Base-by-base conservation (phyloP, 2,329 filamentous ascomycete species). In the Stagonosporopsis chrysanthemi region DNA sequence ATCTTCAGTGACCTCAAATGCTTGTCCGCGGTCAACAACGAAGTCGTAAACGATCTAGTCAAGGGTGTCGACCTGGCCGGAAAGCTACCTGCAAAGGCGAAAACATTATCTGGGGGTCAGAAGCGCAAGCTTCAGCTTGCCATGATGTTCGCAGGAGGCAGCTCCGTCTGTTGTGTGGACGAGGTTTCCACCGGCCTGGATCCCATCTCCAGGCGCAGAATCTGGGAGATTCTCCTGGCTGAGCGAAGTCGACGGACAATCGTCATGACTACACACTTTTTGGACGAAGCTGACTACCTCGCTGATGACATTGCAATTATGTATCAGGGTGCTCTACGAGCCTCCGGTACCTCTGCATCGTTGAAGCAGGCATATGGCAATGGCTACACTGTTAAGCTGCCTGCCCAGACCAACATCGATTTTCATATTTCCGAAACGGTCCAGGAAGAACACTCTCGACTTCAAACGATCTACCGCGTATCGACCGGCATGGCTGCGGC, bases 61-160 rank as follows among this genome's bases (percentile, higher is more conserved):
- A 77, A 77, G 7, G 82, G 86, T 0, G 86, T 94, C 59, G 92
- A 96, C 71, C 83, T 97, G 1, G 82, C 82, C n/a, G 81, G 85
- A 38, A 97, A 97, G 76, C 78, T 86, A 19, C 83, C 85, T 22
- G 88, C 91, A 0, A 80, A 82, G 56, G 84, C 91, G 0, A 88
- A 87, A 70, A 94, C 91, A 0, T 80, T 97, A 0, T 96, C 91
- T 2, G 92, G 92, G 8, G 92, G 92, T 0, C 92, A 97, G 75
- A 96, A 96, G 78, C 82, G 92, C 47, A 97, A 97, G 74, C 81
- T 96, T 9, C 92, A 97, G 74, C 82, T 97, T 5, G 92, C 91
- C 7, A 92, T 96, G 86, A 96, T 96, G 91, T 86, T 97, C 66
- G 93, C 91, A 9, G 92, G 93, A 57, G 92, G 91, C 8, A 93